These are phyloP conservation scores for Eutrema heterophyllum DNA, from an alignment of 345 rosid genomes.

Conservation along the genomic window DNA sequence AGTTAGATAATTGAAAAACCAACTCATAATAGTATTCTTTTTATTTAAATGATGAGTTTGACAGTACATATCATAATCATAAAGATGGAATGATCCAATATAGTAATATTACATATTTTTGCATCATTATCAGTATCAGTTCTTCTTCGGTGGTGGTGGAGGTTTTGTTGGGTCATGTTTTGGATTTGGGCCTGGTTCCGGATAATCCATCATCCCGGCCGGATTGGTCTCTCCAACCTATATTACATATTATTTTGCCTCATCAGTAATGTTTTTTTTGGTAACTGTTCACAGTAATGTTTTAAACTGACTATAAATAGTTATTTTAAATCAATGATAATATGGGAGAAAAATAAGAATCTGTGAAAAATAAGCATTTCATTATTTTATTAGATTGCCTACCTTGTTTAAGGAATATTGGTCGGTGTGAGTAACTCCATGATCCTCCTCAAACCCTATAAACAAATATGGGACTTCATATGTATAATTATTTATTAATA, in stretches of 20 bases:
- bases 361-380: not conserved
- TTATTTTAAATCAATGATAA: not conserved
- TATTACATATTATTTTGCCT: not conserved
- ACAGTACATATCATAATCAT: not conserved
- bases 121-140: not conserved
- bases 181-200: not conserved
- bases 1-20: not conserved
- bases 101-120: not conserved
- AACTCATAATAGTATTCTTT: not conserved
- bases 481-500: not conserved
- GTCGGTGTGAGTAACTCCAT: not conserved
- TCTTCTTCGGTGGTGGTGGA: not conserved
- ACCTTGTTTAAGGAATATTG: slow-evolving; percentile 13
- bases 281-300: not conserved
- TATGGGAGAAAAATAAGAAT: not conserved
- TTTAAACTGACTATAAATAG: not conserved
- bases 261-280: no score
- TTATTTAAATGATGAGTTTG: not conserved
- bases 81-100: not conserved
- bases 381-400: not conserved
- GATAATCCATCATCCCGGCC: not conserved
- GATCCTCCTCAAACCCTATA: not conserved
- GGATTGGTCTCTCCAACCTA: not conserved
- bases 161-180: slow-evolving; percentile 2
- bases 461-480: not conserved